These are phyloP conservation scores for Ceratocystis alfenasii DNA, from an alignment of 2,329 filamentous ascomycete genomes.

Conservation along the genomic window DNA sequence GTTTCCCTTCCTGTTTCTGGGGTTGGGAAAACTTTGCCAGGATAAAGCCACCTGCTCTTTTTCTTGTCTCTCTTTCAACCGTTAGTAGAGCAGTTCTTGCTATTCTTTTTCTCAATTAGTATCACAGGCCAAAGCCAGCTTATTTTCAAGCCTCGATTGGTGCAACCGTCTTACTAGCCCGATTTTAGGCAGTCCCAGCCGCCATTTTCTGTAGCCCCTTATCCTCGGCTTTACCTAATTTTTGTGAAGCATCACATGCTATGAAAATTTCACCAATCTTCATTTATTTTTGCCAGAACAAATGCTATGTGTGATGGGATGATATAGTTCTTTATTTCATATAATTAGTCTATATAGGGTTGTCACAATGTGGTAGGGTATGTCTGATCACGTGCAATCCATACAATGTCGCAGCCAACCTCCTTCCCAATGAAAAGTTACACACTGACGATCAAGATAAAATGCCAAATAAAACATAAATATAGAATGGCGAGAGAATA, in stretches of 20 bases:
- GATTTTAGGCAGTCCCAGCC: neutral
- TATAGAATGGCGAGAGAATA: conserved; percentile 9
- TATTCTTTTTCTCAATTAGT: neutral
- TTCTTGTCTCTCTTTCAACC: neutral
- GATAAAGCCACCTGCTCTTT: neutral
- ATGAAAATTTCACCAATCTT: neutral
- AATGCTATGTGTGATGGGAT: neutral
- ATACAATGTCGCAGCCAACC: neutral
- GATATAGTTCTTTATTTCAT: neutral
- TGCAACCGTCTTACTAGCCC: neutral
- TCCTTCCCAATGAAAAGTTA: neutral
- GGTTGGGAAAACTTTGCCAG: neutral
- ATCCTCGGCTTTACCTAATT: neutral
- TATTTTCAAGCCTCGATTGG: neutral
- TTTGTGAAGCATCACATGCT: neutral
- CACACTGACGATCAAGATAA: neutral
- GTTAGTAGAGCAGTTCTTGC: neutral
- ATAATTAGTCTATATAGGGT: neutral
- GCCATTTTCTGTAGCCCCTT: neutral
- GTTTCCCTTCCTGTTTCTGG: conserved; percentile 2
- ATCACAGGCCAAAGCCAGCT: neutral
- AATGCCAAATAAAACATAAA: conserved; percentile 8
- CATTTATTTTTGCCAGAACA: neutral
- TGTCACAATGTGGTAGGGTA: neutral
- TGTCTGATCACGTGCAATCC: neutral